Conservation (phyloP, 352 stramenopile genomes). For the Phytophthora citrophthora region DNA sequence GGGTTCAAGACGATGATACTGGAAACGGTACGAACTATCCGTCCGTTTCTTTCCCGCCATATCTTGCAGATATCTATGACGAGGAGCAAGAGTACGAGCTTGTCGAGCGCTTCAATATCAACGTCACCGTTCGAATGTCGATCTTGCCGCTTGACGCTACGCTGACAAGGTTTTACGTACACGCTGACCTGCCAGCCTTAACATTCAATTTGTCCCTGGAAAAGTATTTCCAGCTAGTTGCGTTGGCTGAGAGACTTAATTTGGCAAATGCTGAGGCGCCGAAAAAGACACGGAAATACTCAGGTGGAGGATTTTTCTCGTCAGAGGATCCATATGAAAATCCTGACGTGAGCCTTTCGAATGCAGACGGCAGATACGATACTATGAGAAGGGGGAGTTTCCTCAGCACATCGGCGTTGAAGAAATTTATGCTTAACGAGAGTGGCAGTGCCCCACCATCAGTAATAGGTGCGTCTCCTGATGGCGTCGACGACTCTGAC, state of each 20-base stretch:
- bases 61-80: constrained; percentile 49
- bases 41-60: constrained; percentile 49
- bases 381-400: constrained; percentile 46
- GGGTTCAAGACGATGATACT: constrained; percentile 25
- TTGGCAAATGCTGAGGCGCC: constrained; percentile 37
- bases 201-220: constrained; percentile 87
- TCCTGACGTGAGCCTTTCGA: constrained; percentile 4
- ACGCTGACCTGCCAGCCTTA: constrained; percentile 82
- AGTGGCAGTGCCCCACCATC: constrained; percentile 24
- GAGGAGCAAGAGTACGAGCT: constrained; percentile 78
- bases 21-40: constrained; percentile 35
- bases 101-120: constrained; percentile 88
- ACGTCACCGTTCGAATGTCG: constrained; percentile 84
- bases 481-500: constrained; percentile 51
- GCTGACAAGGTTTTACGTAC: constrained; percentile 82
- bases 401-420: constrained; percentile 57
- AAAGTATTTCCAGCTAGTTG: constrained; percentile 80
- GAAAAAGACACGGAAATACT: constrained; percentile 32
- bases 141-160: constrained; percentile 86
- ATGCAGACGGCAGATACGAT: constrained; percentile 28
- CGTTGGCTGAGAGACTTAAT: constrained; percentile 67
- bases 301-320: constrained; percentile 17
- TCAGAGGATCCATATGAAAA: constrained; percentile 19
- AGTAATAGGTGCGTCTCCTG: constrained; percentile 20
- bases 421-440: constrained; percentile 57